Conservation (phyloP, 1,284 basidiomycete species). For the Cystobasidiaceae sp. region DNA sequence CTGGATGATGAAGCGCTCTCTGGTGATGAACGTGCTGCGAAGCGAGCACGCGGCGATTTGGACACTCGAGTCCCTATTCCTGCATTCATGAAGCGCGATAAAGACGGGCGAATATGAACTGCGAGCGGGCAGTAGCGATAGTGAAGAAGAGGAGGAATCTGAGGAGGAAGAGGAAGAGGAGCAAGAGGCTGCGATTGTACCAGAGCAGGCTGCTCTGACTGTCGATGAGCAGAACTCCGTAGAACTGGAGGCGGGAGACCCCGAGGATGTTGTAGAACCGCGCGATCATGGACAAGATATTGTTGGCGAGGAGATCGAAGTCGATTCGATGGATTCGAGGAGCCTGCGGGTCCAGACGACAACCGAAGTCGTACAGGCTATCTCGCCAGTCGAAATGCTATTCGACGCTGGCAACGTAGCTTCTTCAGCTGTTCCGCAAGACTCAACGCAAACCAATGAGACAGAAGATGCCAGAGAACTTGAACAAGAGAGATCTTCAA, state of each 20-base stretch:
- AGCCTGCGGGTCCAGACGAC: too few relatives aligned
- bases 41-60: neutral
- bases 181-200: neutral
- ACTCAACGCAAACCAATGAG: too few relatives aligned
- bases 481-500: too few relatives aligned
- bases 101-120: constrained; percentile 18
- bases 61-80: constrained; percentile 23
- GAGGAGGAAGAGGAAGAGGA: constrained; percentile 10
- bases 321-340: too few relatives aligned
- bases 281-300: neutral
- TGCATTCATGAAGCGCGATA: constrained; percentile 21
- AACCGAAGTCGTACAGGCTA: too few relatives aligned
- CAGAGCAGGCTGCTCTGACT: neutral
- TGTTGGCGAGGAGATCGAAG: too few relatives aligned
- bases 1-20: constrained; percentile 17
- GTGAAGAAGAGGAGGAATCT: constrained; percentile 11
- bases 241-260: neutral
- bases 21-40: neutral
- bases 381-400: too few relatives aligned
- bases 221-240: neutral
- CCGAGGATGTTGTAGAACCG: neutral
- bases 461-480: too few relatives aligned
- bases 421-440: too few relatives aligned
- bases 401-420: too few relatives aligned
- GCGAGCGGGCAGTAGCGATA: neutral